Base-by-base conservation (phyloP, 345 rosid species). In the Heritiera fomes region DNA sequence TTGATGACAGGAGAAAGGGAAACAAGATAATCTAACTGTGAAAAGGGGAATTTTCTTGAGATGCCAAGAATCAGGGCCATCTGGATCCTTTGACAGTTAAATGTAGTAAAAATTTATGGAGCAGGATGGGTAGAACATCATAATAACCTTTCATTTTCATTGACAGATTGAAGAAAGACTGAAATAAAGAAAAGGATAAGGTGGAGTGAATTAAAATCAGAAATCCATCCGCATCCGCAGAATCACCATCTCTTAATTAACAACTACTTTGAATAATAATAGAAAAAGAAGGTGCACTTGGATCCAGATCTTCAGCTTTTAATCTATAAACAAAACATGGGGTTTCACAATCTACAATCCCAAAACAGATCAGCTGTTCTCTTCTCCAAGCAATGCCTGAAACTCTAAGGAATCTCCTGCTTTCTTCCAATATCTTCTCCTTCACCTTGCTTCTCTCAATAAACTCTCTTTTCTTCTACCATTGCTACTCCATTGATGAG, bases 291-390 rank as follows among this genome's bases (percentile, higher is more conserved):
- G 87, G 80, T 81, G 73, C 62, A 84, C 81, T 83, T 85, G 91
- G 93, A 91, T 91, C 94, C 87, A 85, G 93, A 91, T 88, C 91
- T 90, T 88, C 86, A 67, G 78, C 85, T 85, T 84, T 85, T 86
- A 84, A 87, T 83, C 86, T 88, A 89, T 89, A 91, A 89, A 89
- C 90, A 85, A 90, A 93, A 89, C 93, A 90, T 95, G 92, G 94
- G 90, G 86, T 90, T 92, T 87, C 88, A 62, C 87, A 84, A 88
- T 89, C 86, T 78, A 81, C 92, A 86, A 89, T 89, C 91, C 91
- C 91, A 86, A 89, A 82, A 81, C 90, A 85, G 78, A 77, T 78
- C 84, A 76, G 77, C 82, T 77, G 47, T 82, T 82, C 84, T 78
- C 78, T 67, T 81, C 86, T 82, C 87, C 70, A 80, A 87, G 78